Evolutionary conservation across 1,284 basidiomycete species (phyloP).

Genomic region (Cutaneotrichosporon dermatis): DNA sequence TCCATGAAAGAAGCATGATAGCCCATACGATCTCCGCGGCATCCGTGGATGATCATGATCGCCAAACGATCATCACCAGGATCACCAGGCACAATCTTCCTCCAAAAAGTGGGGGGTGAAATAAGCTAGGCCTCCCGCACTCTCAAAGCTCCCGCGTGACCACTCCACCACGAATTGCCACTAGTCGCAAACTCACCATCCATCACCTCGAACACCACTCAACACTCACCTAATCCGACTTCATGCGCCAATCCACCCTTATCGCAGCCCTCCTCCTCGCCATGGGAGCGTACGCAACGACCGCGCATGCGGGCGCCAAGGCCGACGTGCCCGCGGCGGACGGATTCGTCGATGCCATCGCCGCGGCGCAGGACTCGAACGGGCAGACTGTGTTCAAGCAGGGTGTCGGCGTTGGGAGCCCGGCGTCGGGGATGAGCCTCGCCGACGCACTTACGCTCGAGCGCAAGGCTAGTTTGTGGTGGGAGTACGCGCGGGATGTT

Average conservation of each 20-base stretch:
- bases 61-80: no score
- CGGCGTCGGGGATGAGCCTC: constrained; percentile 17
- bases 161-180: no score
- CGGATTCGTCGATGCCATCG: not conserved
- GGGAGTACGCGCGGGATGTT: constrained; percentile 43
- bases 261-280: not conserved
- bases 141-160: no score
- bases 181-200: no score
- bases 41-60: no score
- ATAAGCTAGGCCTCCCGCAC: no score
- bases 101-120: no score
- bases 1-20: no score
- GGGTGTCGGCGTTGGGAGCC: not conserved
- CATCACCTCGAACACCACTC: no score
- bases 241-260: constrained; percentile 8
- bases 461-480: constrained; percentile 38
- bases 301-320: not conserved
- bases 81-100: no score
- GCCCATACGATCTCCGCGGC: no score
- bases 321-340: not conserved
- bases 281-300: not conserved
- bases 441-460: constrained; percentile 42
- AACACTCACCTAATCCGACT: no score
- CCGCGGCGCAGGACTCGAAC: not conserved
- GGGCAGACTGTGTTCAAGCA: not conserved